These are phyloP conservation scores for Candida neerlandica DNA, from an alignment of 1,139 yeast species.

Conservation along the genomic window DNA sequence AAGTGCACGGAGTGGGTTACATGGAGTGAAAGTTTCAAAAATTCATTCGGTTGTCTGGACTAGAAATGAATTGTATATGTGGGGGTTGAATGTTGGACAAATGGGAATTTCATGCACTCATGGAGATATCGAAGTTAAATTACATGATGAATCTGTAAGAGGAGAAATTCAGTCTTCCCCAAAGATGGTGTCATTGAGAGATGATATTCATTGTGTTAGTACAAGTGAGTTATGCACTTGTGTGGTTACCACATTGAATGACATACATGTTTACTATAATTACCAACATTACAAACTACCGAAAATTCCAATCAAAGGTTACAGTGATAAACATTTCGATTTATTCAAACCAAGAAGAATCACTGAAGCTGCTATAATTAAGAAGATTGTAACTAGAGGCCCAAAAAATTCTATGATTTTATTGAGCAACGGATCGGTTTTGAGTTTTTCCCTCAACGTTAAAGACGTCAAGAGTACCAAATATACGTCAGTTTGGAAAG, in stretches of 20 bases:
- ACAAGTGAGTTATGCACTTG: conserved; percentile 77
- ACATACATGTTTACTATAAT: conserved; percentile 63
- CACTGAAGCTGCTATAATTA: conserved; percentile 41
- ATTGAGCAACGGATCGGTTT: conserved; percentile 54
- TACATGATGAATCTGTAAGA: conserved; percentile 30
- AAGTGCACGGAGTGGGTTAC: conserved; percentile 25
- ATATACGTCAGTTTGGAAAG: conserved; percentile 53
- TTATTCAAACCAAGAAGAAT: conserved; percentile 53
- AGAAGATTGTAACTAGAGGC: conserved; percentile 36
- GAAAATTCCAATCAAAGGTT: conserved; percentile 34
- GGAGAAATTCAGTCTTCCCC: conserved; percentile 48
- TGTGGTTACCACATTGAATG: conserved; percentile 60
- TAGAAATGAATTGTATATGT: conserved; percentile 53
- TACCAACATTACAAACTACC: conserved; percentile 57
- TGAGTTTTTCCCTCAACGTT: conserved; percentile 36
- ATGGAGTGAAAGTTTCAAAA: conserved; percentile 68
- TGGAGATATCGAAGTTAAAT: conserved; percentile 28
- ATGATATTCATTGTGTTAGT: conserved; percentile 56
- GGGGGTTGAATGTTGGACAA: conserved; percentile 91
- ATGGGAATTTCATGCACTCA: conserved; percentile 56
- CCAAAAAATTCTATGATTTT: conserved; percentile 45
- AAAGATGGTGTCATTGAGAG: conserved; percentile 44
- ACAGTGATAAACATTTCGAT: conserved; percentile 48
- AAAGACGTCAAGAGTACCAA: conserved; percentile 36
- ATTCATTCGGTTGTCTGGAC: conserved; percentile 72